These are phyloP conservation scores for Verticillium tricorpus DNA, from an alignment of 2,329 filamentous ascomycete genomes.

Conservation along the genomic window DNA sequence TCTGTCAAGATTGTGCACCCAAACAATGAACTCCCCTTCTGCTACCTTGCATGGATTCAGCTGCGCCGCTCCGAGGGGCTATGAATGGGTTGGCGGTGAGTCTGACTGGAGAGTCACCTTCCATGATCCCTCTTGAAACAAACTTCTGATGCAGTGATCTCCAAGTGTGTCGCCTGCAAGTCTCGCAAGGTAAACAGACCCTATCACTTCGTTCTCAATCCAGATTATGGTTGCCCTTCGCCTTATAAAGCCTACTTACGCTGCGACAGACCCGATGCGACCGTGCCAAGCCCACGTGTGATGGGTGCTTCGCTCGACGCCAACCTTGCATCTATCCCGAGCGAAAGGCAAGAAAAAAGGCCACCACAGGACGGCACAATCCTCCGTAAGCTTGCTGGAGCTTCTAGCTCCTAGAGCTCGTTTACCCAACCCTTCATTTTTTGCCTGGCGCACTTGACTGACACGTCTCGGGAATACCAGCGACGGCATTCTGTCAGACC, in stretches of 20 bases:
- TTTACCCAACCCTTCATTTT: too few species aligned
- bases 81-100: not conserved
- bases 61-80: not conserved
- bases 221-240: not conserved
- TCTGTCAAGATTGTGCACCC: too few species aligned
- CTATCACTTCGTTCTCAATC: not conserved
- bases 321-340: not conserved
- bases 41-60: not conserved
- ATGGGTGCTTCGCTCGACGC: not conserved
- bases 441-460: too few species aligned
- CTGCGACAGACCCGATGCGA: not conserved
- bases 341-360: not conserved
- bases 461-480: too few species aligned
- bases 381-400: not conserved
- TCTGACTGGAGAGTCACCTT: not conserved
- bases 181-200: not conserved
- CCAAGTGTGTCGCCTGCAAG: not conserved
- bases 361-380: not conserved
- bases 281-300: not conserved
- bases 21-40: too few species aligned
- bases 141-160: not conserved
- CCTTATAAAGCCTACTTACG: not conserved
- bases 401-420: not conserved
- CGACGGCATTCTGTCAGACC: too few species aligned
- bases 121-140: not conserved